Conservation (phyloP, 169 alveolate species). For the Plasmodium knowlesi region DNA sequence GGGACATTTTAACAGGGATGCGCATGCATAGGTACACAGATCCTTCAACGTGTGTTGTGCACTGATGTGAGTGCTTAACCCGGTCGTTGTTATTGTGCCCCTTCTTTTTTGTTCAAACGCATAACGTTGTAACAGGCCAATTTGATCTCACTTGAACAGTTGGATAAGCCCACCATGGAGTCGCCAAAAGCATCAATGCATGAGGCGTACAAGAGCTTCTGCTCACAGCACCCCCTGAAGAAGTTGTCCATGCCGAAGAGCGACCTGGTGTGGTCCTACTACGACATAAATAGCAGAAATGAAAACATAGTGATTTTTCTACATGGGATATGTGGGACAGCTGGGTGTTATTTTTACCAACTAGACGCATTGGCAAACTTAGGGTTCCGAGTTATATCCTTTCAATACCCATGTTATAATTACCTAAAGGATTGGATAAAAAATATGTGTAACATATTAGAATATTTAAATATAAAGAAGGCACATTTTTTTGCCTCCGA, state of each 20-base stretch:
- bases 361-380: slow-evolving; percentile 75
- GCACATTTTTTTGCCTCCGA: slow-evolving; percentile 85
- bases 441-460: slow-evolving; percentile 82
- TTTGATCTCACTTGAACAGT: neutral
- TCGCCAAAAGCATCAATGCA: slow-evolving; percentile 76
- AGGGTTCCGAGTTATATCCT: slow-evolving; percentile 84
- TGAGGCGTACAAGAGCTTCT: slow-evolving; percentile 79
- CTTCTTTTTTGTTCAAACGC: neutral
- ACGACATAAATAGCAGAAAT: slow-evolving; percentile 73
- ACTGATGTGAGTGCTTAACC: neutral
- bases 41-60: neutral
- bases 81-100: neutral
- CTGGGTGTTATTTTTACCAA: slow-evolving; percentile 84
- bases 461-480: slow-evolving; percentile 79
- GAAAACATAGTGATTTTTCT: slow-evolving; percentile 76
- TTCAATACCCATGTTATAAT: slow-evolving; percentile 84
- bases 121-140: neutral
- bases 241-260: slow-evolving; percentile 83
- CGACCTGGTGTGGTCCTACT: slow-evolving; percentile 84
- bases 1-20: neutral
- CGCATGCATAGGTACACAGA: neutral
- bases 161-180: neutral
- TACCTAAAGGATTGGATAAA: slow-evolving; percentile 83
- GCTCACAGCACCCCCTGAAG: slow-evolving; percentile 78
- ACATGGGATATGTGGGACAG: slow-evolving; percentile 88